Conservation (phyloP, 2,329 filamentous ascomycete genomes). For the Chaetomiaceae sp. region DNA sequence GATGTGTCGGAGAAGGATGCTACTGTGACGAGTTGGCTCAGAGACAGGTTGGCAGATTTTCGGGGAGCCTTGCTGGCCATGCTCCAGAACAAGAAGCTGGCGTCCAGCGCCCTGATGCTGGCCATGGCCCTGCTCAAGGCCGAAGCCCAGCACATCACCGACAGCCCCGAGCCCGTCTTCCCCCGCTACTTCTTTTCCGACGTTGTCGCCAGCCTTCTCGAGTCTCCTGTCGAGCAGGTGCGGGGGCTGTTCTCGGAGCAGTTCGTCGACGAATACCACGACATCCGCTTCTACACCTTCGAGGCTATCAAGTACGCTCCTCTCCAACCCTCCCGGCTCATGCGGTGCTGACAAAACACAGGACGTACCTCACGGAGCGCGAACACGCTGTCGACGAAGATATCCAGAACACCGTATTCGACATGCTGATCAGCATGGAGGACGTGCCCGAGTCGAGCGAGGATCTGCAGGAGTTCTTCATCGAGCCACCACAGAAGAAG, state of each 20-base stretch:
- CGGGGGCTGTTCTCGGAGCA: conserved; percentile 71
- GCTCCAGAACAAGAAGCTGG: conserved; percentile 57
- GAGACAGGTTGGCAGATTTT: conserved; percentile 68
- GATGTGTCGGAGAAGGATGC: conserved; percentile 66
- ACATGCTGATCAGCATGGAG: conserved; percentile 63
- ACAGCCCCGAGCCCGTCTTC: conserved; percentile 63
- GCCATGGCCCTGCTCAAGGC: conserved; percentile 81
- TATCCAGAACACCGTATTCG: conserved; percentile 54
- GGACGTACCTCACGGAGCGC: conserved; percentile 32
- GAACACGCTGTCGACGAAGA: conserved; percentile 29
- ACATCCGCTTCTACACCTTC: conserved; percentile 81
- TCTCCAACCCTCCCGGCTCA: conserved; percentile 6
- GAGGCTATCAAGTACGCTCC: conserved; percentile 61
- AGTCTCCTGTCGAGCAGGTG: conserved; percentile 55
- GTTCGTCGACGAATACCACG: conserved; percentile 75
- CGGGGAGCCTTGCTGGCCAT: conserved; percentile 57
- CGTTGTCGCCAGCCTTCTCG: conserved; percentile 60
- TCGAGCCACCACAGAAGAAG: conserved; percentile 58
- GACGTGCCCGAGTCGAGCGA: conserved; percentile 63
- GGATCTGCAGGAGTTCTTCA: conserved; percentile 66
- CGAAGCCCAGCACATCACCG: conserved; percentile 60
- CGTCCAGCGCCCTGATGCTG: conserved; percentile 68
- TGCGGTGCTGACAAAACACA: conserved; percentile 25
- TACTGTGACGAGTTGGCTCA: conserved; percentile 74
- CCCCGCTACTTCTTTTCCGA: conserved; percentile 61